These are phyloP conservation scores for Boletus mariae DNA, from an alignment of 1,284 basidiomycete species.

Conservation along the genomic window DNA sequence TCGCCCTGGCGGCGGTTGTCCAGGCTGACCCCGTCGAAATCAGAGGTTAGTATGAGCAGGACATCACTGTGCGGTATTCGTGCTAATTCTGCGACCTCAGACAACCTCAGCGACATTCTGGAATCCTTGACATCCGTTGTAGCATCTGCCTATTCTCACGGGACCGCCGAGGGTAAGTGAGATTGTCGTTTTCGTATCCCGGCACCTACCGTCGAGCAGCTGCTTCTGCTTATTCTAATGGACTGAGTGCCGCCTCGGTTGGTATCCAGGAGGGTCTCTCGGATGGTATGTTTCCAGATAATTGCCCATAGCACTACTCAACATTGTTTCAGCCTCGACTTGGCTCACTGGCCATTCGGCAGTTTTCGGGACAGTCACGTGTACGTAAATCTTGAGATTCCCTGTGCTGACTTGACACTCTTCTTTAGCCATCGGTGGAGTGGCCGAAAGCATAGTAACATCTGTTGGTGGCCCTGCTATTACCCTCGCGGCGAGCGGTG, in stretches of 20 bases:
- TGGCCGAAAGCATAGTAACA: slow-evolving; percentile 34
- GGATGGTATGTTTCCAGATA: slow-evolving; percentile 12
- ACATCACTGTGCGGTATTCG: not conserved
- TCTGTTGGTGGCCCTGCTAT: slow-evolving; percentile 48
- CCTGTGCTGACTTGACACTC: not conserved
- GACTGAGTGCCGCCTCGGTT: slow-evolving; percentile 16
- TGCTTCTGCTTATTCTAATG: slow-evolving; percentile 16
- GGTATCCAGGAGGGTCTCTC: slow-evolving; percentile 20
- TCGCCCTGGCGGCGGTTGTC: slow-evolving; percentile 3
- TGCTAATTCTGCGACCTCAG: slow-evolving; percentile 9
- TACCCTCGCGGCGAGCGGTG: slow-evolving; percentile 47
- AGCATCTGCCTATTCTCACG: slow-evolving; percentile 17
- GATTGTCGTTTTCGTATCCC: not conserved
- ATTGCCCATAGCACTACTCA: not conserved
- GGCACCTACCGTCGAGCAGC: not conserved
- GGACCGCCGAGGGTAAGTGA: slow-evolving; percentile 15
- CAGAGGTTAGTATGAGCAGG: slow-evolving; percentile 7
- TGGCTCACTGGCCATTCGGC: slow-evolving; percentile 9
- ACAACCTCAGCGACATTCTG: slow-evolving; percentile 8
- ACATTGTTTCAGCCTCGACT: slow-evolving; percentile 19
- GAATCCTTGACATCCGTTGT: slow-evolving; percentile 12
- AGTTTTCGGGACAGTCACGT: slow-evolving; percentile 47
- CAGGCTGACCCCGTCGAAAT: slow-evolving; percentile 6
- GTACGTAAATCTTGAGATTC: slow-evolving; percentile 33
- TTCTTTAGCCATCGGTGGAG: slow-evolving; percentile 41